Evolutionary conservation across 1,139 yeast genomes (phyloP).

Genomic region (Pneumocystis murina): DNA sequence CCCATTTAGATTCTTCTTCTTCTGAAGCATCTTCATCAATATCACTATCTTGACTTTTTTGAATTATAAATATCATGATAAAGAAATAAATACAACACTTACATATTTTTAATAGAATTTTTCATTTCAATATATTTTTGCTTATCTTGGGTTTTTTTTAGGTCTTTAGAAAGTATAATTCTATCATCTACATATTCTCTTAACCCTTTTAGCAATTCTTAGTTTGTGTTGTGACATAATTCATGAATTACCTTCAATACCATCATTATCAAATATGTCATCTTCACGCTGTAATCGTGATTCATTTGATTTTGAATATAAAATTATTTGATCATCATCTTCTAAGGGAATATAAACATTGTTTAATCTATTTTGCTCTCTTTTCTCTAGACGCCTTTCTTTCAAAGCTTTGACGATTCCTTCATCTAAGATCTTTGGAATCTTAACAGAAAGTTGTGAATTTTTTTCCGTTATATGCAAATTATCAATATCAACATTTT

Average conservation of each 20-base stretch:
- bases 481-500: neutral
- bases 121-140: neutral
- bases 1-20: neutral
- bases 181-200: neutral
- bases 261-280: neutral
- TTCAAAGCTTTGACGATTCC: neutral
- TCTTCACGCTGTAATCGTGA: neutral
- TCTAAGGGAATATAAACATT: neutral
- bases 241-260: neutral
- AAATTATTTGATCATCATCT: neutral
- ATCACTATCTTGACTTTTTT: neutral
- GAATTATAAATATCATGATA: neutral
- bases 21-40: neutral
- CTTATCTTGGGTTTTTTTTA: neutral
- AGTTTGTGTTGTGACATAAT: neutral
- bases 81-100: neutral
- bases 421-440: neutral
- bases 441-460: neutral
- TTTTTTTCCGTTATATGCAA: neutral
- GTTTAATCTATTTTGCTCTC: neutral
- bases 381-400: neutral
- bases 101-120: neutral
- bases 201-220: neutral
- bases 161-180: neutral
- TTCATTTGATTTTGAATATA: neutral